phyloP scores from a whole-genome alignment of 2,329 filamentous ascomycete genomes.

The Phaeoacremonium minimum region DNA sequence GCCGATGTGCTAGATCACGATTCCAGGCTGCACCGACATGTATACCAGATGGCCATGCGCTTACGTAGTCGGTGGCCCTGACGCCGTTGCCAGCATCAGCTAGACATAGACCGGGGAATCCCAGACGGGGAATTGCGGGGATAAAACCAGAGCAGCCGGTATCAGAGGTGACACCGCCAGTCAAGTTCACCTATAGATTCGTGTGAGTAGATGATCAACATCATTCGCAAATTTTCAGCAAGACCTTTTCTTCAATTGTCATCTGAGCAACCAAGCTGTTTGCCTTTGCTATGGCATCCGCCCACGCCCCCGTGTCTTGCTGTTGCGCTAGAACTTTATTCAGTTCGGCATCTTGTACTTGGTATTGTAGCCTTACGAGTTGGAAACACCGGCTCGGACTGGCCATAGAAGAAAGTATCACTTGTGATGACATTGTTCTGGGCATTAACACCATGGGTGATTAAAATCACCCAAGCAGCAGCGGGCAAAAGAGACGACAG shows the following conservation, averaged over 20 bases:
- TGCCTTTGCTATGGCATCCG: slow-evolving; percentile 27
- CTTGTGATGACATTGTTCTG: slow-evolving; percentile 6
- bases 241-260: slow-evolving; percentile 31
- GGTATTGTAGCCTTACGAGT: slow-evolving; percentile 8
- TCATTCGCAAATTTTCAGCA: no score
- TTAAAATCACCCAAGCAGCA: background rate
- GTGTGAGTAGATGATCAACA: no score
- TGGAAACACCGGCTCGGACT: slow-evolving; percentile 12
- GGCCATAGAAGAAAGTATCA: slow-evolving; percentile 12
- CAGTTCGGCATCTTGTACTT: no score
- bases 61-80: slow-evolving; percentile 35
- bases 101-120: slow-evolving; percentile 38
- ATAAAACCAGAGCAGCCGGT: slow-evolving; percentile 22
- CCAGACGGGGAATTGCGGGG: slow-evolving; percentile 27
- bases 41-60: slow-evolving; percentile 31
- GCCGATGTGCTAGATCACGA: slow-evolving; percentile 59
- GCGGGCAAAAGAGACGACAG: background rate
- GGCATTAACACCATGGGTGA: background rate
- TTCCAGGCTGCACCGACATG: slow-evolving; percentile 57
- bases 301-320: slow-evolving; percentile 18
- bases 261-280: slow-evolving; percentile 28
- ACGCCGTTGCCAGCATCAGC: slow-evolving; percentile 37
- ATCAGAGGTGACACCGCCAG: slow-evolving; percentile 25
- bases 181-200: slow-evolving; percentile 26
- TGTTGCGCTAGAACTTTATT: background rate